Base-by-base conservation (phyloP, 768 basidiomycete genomes). In the Tylopilus plumbeoviolaceoides region DNA sequence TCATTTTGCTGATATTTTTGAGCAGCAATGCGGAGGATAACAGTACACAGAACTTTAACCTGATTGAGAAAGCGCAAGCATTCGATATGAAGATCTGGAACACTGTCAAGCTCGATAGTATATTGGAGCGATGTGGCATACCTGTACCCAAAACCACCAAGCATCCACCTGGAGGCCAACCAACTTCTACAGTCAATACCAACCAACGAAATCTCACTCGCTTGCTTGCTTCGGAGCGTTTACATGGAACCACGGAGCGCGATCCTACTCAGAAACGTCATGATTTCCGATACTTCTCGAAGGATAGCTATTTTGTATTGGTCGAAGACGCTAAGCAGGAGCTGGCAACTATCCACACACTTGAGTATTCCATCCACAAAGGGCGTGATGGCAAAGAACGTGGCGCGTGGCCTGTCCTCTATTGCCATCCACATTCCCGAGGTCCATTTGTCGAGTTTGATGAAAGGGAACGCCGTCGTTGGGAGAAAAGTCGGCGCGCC, bases 11-110 rank as follows among this genome's bases (percentile, higher is more conserved):
- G 25, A 55, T 44, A 43, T 44, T 35, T 55, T 48, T 5, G 17
- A 12, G 1, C 31, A 73, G 72, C 15, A 44, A 56, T 51, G 45
- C 60, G 17, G 73, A 74, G 44, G 73, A 73, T 28, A 48, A 57
- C 40, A 60, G 59, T 35, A 21, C 55, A 49, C 60, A 66, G 51
- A 72, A 57, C 58, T 79, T 76, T 38, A 78, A 79, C 56, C 74
- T 89, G 35, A 73, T 87, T 17, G 70, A 76, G 43, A 87, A 91
- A 61, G 89, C 91, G 9, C 69, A 78, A 21, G 73, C 77, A 35
- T 84, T 84, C 52, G 80, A 81, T 28, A 87, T 91, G 67, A 98
- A 97, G 72, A 81, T 98, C 25, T 99, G 95, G 95, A 84, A 70
- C 40, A 73, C 85, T 2, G 65, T 73, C 14, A 91, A 91, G 64